Evolutionary conservation across 2,329 filamentous ascomycete species (phyloP).

Genomic region (Aspergillus eucalypticola): DNA sequence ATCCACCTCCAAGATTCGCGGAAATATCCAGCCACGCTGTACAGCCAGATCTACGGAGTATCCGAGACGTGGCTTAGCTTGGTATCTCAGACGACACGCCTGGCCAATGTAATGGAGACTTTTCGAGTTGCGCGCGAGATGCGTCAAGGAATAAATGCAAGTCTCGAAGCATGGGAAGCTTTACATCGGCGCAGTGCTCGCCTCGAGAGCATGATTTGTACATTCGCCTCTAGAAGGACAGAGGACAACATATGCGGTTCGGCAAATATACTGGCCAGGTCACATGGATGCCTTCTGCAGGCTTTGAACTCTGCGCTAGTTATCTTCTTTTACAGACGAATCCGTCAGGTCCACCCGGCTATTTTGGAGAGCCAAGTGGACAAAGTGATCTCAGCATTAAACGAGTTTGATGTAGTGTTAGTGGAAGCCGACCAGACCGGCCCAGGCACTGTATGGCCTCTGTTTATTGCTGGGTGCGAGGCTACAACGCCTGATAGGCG

Average conservation of each 20-base stretch:
- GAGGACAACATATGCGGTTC: slow-evolving; percentile 16
- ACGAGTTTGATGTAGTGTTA: slow-evolving; percentile 31
- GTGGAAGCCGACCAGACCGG: slow-evolving; percentile 16
- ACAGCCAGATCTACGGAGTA: slow-evolving; percentile 46
- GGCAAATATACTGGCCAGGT: slow-evolving; percentile 16
- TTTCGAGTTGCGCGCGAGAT: slow-evolving; percentile 23
- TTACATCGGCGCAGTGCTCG: slow-evolving; percentile 31
- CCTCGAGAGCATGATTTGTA: slow-evolving; percentile 37
- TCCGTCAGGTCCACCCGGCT: slow-evolving; percentile 41
- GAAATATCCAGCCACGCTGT: slow-evolving; percentile 37
- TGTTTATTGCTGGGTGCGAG: slow-evolving; percentile 46
- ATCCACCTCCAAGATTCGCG: slow-evolving; percentile 44
- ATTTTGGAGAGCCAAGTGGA: slow-evolving; percentile 43
- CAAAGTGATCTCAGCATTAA: slow-evolving; percentile 34
- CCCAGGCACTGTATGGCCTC: slow-evolving; percentile 40
- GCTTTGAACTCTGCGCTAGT: slow-evolving; percentile 44
- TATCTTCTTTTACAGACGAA: slow-evolving; percentile 46
- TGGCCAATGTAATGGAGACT: slow-evolving; percentile 42
- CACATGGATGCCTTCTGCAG: slow-evolving; percentile 37
- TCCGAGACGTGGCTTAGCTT: slow-evolving; percentile 48
- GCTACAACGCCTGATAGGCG: slow-evolving; percentile 28
- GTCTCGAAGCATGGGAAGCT: slow-evolving; percentile 28
- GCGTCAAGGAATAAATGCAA: slow-evolving; percentile 7
- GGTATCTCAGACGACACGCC: slow-evolving; percentile 46
- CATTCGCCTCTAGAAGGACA: slow-evolving; percentile 25